Evolutionary conservation across 192 early-diverging fungal genomes (phyloP).

Genomic region (Backusella macrospora): DNA sequence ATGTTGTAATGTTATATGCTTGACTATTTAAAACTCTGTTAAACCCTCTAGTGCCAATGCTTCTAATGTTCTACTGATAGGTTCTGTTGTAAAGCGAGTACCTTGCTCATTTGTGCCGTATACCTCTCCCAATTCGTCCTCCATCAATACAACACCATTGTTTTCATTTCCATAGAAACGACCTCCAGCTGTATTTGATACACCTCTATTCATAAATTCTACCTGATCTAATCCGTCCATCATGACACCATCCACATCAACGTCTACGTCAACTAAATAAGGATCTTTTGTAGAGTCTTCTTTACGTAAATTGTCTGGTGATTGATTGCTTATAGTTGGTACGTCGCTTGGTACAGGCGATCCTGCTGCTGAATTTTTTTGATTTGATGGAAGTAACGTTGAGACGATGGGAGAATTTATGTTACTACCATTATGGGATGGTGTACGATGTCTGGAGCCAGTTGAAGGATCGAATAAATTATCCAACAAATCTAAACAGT

Average conservation of each 20-base stretch:
- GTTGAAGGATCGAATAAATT: slow-evolving; percentile 39
- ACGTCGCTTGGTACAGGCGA: neutral
- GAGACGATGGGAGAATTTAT: neutral
- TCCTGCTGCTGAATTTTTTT: neutral
- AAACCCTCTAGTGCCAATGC: slow-evolving; percentile 51
- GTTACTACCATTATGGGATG: neutral
- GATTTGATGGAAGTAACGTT: neutral
- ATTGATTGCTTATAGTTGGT: neutral
- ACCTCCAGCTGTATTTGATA: neutral
- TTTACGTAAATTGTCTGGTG: neutral
- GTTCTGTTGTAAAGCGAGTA: slow-evolving; percentile 24
- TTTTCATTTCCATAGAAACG: slow-evolving; percentile 30
- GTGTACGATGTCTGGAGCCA: slow-evolving; percentile 15
- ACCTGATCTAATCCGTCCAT: slow-evolving; percentile 35
- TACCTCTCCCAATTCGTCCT: slow-evolving; percentile 28
- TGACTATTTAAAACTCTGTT: slow-evolving; percentile 20
- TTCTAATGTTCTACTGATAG: slow-evolving; percentile 40
- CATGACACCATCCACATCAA: slow-evolving; percentile 39
- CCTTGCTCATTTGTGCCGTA: slow-evolving; percentile 22
- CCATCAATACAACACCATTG: slow-evolving; percentile 10
- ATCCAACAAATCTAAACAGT: slow-evolving; percentile 34
- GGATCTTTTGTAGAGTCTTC: slow-evolving; percentile 24
- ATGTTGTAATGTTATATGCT: no score
- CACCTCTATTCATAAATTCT: slow-evolving; percentile 23
- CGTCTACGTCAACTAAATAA: slow-evolving; percentile 36